These are phyloP conservation scores for Heimioporus sp. DNA, from an alignment of 768 basidiomycete genomes.

Conservation along the genomic window DNA sequence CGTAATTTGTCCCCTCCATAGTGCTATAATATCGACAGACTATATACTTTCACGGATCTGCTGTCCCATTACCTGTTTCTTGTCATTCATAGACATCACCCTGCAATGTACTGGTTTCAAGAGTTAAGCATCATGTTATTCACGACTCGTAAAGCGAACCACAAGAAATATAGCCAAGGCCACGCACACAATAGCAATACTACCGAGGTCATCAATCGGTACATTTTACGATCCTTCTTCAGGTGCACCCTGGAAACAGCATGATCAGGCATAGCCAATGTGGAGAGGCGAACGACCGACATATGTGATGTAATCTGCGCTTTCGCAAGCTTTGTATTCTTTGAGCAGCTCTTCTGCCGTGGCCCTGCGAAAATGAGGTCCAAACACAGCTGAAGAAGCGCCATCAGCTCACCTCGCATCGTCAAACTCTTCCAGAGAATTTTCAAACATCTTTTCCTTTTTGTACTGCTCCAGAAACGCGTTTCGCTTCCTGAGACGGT, in stretches of 20 bases:
- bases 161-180: background rate
- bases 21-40: conserved; percentile 30
- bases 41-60: conserved; percentile 15
- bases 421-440: conserved; percentile 93
- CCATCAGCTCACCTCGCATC: conserved; percentile 73
- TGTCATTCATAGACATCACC: conserved; percentile 22
- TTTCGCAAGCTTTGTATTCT: conserved; percentile 96
- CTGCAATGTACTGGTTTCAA: conserved; percentile 22
- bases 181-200: background rate
- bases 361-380: conserved; percentile 47
- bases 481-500: conserved; percentile 79
- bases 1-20: conserved; percentile 47
- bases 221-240: conserved; percentile 29
- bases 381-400: background rate
- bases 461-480: conserved; percentile 98
- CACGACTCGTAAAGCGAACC: too few species aligned
- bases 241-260: conserved; percentile 28
- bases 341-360: conserved; percentile 86
- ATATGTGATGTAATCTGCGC: conserved; percentile 89
- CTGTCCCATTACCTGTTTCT: conserved; percentile 13
- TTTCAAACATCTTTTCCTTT: conserved; percentile 93
- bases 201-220: background rate
- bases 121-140: background rate
- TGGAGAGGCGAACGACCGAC: conserved; percentile 38
- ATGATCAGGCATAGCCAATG: background rate